Evolutionary conservation across 108 stramenopile genomes (phyloP), one percentile per base, ranked within the genome.

Genomic region (Skeletonema grethae): DNA sequence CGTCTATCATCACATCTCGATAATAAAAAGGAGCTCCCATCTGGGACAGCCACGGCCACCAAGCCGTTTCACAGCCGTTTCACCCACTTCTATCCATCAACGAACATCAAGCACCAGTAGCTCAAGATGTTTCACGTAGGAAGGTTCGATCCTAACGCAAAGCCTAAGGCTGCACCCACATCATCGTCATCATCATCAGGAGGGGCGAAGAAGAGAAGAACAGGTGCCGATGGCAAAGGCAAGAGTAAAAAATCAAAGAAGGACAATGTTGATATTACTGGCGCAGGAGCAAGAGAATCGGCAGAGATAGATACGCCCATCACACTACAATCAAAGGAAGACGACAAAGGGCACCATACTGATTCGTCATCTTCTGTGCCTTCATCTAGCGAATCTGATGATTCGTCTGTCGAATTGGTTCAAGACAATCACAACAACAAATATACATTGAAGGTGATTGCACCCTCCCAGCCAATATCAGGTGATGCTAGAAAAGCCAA

Each of bases 71-170:
- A n/a, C n/a, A n/a, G n/a, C n/a, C n/a, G n/a, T n/a, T n/a, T n/a
- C n/a, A n/a, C n/a, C n/a, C n/a, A n/a, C n/a, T n/a, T n/a, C n/a
- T n/a, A 4, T 15, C 41, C 41, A n/a, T n/a, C 41, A 43, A 39
- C 38, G 25, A 39, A 39, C 38, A 39, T 39, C 38, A 39, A 39
- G 25, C 25, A 34, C 32, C 7, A 34, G 7, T 34, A 4, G 2
- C 7, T 34, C 3, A 7, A 38, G 41, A 91, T 91, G 90, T 92
- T 92, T 84, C 73, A 82, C 57, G 87, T 92, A 13, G 81, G 75
- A 67, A 67, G 88, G 53, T 92, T 78, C 46, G 91, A 92, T 63
- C 90, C 90, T 9, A 66, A 61, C 36, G 82, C 79, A 22, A 83
- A 71, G 57, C 82, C 77, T 31, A 76, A 61, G 41, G 39, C 61